Evolutionary conservation across 176 grass and related monocot species (phyloP).

Genomic region (Paspalum notatum): DNA sequence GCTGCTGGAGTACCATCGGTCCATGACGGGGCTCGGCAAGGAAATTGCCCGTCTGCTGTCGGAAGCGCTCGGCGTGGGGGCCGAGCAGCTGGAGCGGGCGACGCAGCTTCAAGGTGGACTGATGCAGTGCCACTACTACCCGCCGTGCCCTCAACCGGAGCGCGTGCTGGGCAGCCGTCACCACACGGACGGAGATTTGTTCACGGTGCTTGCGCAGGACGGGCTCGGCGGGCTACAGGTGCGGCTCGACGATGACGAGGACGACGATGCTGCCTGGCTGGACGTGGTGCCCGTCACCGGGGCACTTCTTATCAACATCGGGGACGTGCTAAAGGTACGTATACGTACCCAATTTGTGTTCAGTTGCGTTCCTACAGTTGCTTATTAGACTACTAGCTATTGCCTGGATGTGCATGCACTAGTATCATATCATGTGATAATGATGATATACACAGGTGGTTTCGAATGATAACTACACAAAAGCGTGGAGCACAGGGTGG

Average conservation of each 20-base stretch:
- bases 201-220: constrained; percentile 49
- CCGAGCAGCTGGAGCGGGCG: constrained; percentile 27
- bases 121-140: constrained; percentile 63
- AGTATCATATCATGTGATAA: no score
- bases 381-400: no score
- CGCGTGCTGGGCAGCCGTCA: constrained; percentile 12
- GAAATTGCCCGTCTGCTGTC: constrained; percentile 29
- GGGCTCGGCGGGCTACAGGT: constrained; percentile 45
- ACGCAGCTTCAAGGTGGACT: constrained; percentile 20
- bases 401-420: no score
- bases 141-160: constrained; percentile 48
- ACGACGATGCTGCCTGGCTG: constrained; percentile 42
- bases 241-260: not conserved
- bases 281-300: constrained; percentile 36
- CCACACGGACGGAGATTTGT: constrained; percentile 46
- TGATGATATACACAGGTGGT: constrained; percentile 33
- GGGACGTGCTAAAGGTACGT: constrained; percentile 51
- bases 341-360: no score
- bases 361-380: no score
- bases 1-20: constrained; percentile 30
- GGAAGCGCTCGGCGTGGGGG: constrained; percentile 35
- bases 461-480: constrained; percentile 48
- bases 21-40: not conserved
- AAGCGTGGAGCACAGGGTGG: constrained; percentile 47
- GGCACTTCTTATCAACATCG: constrained; percentile 47